phyloP scores from a whole-genome alignment of 306 rosid species.

The Prunus davidiana region DNA sequence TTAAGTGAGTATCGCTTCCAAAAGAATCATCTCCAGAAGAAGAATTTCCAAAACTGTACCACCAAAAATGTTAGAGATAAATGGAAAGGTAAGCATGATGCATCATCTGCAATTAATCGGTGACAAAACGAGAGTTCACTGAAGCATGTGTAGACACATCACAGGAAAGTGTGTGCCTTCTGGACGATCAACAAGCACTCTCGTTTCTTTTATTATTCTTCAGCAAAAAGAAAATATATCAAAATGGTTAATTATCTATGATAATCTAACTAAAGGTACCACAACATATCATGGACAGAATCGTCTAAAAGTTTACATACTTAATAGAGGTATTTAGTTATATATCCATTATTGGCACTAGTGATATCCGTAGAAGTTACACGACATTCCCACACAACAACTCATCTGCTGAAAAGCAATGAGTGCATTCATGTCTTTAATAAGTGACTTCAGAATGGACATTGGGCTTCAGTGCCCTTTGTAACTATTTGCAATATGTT shows the following conservation, averaged over 20 bases:
- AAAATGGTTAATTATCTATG: background rate
- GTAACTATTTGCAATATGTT: background rate
- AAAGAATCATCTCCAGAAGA: conserved; percentile 40
- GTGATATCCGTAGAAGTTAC: background rate
- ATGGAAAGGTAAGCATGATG: background rate
- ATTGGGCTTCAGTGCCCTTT: background rate
- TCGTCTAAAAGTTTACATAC: background rate
- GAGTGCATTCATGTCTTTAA: background rate
- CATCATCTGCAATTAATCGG: conserved; percentile 6
- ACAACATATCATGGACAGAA: background rate
- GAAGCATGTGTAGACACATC: conserved; percentile 3
- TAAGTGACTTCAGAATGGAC: background rate
- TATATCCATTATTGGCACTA: too few relatives aligned
- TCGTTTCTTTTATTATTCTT: background rate
- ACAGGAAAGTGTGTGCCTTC: background rate
- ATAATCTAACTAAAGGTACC: background rate
- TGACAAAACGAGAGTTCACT: conserved; percentile 1
- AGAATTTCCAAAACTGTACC: conserved; percentile 43
- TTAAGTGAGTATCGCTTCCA: conserved; percentile 20
- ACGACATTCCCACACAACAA: background rate
- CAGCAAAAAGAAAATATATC: background rate
- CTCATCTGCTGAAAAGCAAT: background rate
- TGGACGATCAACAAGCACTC: background rate
- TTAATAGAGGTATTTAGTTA: too few relatives aligned
- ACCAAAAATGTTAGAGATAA: conserved; percentile 8